Conservation (phyloP, 306 rosid species). For the Ochetophila trinervis region DNA sequence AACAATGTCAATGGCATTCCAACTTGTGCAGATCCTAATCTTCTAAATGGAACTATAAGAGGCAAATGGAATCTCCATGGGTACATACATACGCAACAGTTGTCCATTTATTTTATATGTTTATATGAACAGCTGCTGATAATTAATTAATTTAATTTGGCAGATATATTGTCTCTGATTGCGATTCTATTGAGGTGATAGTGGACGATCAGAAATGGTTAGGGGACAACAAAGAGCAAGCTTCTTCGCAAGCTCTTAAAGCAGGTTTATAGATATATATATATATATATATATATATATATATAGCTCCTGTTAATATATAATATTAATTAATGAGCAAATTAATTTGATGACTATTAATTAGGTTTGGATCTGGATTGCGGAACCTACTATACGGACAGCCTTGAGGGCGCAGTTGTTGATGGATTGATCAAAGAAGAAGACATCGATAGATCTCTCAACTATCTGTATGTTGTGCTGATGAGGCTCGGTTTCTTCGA, state of each 20-base stretch:
- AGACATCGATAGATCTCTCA: conserved; percentile 20
- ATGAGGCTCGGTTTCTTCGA: conserved; percentile 25
- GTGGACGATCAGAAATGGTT: conserved; percentile 15
- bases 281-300: too few species aligned
- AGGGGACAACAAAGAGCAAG: conserved; percentile 8
- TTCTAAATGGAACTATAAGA: conserved; percentile 14
- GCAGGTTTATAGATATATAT: too few species aligned
- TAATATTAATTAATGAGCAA: too few species aligned
- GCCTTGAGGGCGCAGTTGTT: conserved; percentile 2
- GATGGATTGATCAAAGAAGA: conserved; percentile 15
- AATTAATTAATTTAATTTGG: too few species aligned
- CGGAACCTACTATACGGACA: conserved; percentile 9
- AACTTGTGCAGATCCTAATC: conserved; percentile 24
- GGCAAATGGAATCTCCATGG: conserved; percentile 29
- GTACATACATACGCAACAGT: background rate
- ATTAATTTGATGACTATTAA: too few species aligned
- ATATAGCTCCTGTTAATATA: too few species aligned
- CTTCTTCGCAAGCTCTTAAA: conserved; percentile 23
- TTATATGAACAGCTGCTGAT: too few species aligned
- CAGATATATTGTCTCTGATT: conserved; percentile 28
- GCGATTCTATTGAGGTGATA: conserved; percentile 25
- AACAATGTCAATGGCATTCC: conserved; percentile 17
- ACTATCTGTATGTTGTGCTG: conserved; percentile 13
- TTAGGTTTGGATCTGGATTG: conserved; percentile 30
- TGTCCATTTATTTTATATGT: too few species aligned